Percentiles rank a stretch among this genome's conserved stretches.
Conservation (phyloP, 2,329 filamentous ascomycete genomes). For the Coniosporium tulheliwenetii region DNA sequence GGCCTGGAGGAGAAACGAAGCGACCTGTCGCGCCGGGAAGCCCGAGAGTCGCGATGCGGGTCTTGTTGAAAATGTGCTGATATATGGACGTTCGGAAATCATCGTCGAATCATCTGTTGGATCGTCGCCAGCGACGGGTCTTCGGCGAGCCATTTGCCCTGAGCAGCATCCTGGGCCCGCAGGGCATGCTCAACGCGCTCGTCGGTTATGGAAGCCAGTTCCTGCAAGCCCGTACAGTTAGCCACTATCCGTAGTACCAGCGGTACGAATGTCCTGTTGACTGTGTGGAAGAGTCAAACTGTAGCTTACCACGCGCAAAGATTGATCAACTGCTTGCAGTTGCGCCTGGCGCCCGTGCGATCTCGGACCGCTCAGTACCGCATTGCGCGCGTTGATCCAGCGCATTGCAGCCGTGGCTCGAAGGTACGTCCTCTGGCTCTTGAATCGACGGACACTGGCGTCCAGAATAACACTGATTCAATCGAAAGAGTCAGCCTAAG, state of each 20-base stretch:
- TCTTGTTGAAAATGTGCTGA: no score
- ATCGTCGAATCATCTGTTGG: conserved; percentile 11
- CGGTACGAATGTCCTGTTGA: neutral
- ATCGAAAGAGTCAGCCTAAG: neutral
- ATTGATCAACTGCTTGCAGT: conserved; percentile 31
- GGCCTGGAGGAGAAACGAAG: no score
- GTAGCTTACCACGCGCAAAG: conserved; percentile 24
- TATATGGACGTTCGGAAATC: no score
- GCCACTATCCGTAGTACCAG: neutral
- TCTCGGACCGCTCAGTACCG: conserved; percentile 34
- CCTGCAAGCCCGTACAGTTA: conserved; percentile 20
- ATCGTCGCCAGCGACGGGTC: conserved; percentile 41
- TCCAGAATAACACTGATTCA: conserved; percentile 41
- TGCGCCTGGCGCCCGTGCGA: conserved; percentile 28
- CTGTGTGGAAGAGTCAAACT: neutral
- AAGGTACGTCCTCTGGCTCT: conserved; percentile 45
- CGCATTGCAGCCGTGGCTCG: conserved; percentile 40
- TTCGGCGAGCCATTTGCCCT: conserved; percentile 46
- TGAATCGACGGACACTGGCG: conserved; percentile 42
- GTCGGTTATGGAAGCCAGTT: conserved; percentile 41
- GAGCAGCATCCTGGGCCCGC: conserved; percentile 35
- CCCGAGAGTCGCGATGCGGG: no score
- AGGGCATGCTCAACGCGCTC: conserved; percentile 39
- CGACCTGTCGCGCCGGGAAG: no score
- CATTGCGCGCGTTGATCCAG: conserved; percentile 40